phyloP scores from a whole-genome alignment of 1,284 basidiomycete species.

The Heliocybe sulcata region DNA sequence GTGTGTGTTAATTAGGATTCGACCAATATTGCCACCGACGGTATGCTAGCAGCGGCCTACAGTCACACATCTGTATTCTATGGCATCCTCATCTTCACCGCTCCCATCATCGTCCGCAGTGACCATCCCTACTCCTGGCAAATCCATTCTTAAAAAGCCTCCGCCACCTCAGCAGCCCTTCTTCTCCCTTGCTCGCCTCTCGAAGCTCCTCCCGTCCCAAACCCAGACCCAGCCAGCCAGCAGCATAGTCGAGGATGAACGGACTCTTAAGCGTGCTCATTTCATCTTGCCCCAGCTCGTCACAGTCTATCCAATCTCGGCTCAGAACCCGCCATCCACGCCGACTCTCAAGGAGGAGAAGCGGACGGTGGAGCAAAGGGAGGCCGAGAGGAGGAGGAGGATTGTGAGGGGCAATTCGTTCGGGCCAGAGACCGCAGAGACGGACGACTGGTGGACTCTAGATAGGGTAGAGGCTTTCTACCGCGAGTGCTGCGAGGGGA shows the following conservation, averaged over 20 bases:
- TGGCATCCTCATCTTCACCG: conserved; percentile 28
- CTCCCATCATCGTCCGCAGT: conserved; percentile 68
- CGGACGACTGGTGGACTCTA: conserved; percentile 73
- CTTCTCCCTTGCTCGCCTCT: conserved; percentile 57
- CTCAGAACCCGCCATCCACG: conserved; percentile 71
- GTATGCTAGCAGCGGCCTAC: conserved; percentile 1
- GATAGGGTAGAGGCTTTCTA: conserved; percentile 79
- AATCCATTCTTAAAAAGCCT: conserved; percentile 74
- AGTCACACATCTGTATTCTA: conserved; percentile 18
- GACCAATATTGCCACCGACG: background rate
- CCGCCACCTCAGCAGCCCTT: conserved; percentile 61
- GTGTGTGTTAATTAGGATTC: background rate
- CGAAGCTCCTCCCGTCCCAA: conserved; percentile 53
- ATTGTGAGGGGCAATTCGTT: conserved; percentile 50
- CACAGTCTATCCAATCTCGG: conserved; percentile 82
- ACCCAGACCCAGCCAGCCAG: background rate
- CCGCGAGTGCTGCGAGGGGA: conserved; percentile 69
- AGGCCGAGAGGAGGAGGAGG: conserved; percentile 52
- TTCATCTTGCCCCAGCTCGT: conserved; percentile 79
- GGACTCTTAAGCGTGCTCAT: conserved; percentile 75
- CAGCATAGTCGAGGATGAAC: conserved; percentile 22
- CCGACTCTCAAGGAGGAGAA: conserved; percentile 71
- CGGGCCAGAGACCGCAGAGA: conserved; percentile 13
- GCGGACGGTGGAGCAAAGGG: conserved; percentile 58
- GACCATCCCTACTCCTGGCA: conserved; percentile 67